A percentile compares a stretch with the other conserved stretches of the same genome.
Evolutionary conservation across 2,329 filamentous ascomycete genomes (phyloP).

Genomic region (Erysiphe neolycopersici): DNA sequence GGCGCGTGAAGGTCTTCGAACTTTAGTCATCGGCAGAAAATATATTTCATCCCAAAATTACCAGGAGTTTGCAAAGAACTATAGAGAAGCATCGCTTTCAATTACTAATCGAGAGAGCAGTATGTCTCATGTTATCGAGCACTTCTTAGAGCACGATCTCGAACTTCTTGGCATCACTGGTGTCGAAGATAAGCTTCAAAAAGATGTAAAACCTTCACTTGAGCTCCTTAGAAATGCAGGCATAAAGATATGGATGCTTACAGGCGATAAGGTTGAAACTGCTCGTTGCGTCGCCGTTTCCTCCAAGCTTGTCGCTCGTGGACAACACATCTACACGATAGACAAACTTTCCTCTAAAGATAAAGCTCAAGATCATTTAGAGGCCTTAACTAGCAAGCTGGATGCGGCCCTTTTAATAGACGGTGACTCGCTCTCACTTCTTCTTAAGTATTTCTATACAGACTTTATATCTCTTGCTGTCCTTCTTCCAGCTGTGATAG

Average conservation of each 20-base stretch:
- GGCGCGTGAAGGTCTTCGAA: slow-evolving; percentile 86
- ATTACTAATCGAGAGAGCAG: slow-evolving; percentile 55
- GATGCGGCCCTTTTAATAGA: slow-evolving; percentile 80
- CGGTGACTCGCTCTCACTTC: slow-evolving; percentile 64
- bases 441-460: slow-evolving; percentile 55
- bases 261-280: slow-evolving; percentile 94
- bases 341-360: slow-evolving; percentile 63
- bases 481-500: slow-evolving; percentile 69
- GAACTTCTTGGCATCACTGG: slow-evolving; percentile 93
- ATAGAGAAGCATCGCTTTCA: slow-evolving; percentile 56
- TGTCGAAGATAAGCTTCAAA: slow-evolving; percentile 89
- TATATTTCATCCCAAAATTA: slow-evolving; percentile 57
- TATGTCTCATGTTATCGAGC: slow-evolving; percentile 55
- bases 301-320: slow-evolving; percentile 75
- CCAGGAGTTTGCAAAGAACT: slow-evolving; percentile 45
- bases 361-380: slow-evolving; percentile 62
- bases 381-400: slow-evolving; percentile 67
- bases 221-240: slow-evolving; percentile 90
- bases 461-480: slow-evolving; percentile 81
- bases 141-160: slow-evolving; percentile 63
- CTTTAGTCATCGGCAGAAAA: slow-evolving; percentile 83
- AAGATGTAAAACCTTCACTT: slow-evolving; percentile 81
- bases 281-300: slow-evolving; percentile 88
- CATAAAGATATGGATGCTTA: slow-evolving; percentile 99
- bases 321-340: slow-evolving; percentile 90